A percentile compares a stretch with the other conserved stretches of the same genome.
Conservation (phyloP, 352 stramenopile species). For the Phytopythium cucurbitacearum region DNA sequence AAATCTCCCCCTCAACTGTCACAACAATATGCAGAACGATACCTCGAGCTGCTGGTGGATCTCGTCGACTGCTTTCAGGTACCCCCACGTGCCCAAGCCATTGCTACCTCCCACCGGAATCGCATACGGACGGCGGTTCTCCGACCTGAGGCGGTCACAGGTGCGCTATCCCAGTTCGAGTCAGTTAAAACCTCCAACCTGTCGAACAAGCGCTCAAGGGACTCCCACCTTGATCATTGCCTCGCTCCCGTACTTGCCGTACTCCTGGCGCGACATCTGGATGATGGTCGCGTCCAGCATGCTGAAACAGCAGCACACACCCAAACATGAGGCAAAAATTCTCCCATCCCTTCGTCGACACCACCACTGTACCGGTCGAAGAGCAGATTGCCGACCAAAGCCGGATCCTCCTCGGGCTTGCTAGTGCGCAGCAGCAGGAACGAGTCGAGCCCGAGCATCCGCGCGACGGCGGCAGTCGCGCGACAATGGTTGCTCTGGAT, state of each 20-base stretch:
- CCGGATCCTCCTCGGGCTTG: conserved; percentile 64
- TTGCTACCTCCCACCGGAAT: conserved; percentile 91
- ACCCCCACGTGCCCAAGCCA: conserved; percentile 91
- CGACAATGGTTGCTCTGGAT: conserved; percentile 94
- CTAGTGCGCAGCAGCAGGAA: conserved; percentile 88
- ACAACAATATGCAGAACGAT: not conserved
- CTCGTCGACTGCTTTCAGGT: conserved; percentile 91
- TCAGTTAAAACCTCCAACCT: conserved; percentile 1
- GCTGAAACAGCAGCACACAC: conserved; percentile 15
- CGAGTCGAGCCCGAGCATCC: conserved; percentile 90
- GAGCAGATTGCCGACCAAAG: conserved; percentile 69
- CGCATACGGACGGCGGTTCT: conserved; percentile 67
- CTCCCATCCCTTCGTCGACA: too few relatives aligned
- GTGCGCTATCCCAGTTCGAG: conserved; percentile 24
- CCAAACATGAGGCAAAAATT: not conserved
- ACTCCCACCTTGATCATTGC: conserved; percentile 69
- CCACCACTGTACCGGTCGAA: conserved; percentile 46
- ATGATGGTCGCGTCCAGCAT: conserved; percentile 72
- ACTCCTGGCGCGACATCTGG: conserved; percentile 79
- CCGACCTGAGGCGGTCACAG: conserved; percentile 46
- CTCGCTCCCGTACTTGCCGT: conserved; percentile 71
- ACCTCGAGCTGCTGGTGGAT: conserved; percentile 72
- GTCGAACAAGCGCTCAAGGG: not conserved
- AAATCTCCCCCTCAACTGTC: not conserved
- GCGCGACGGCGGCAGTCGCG: conserved; percentile 72